Evolutionary conservation across 192 early-diverging fungal genomes (phyloP).

Genomic region (Coemansia sp.): DNA sequence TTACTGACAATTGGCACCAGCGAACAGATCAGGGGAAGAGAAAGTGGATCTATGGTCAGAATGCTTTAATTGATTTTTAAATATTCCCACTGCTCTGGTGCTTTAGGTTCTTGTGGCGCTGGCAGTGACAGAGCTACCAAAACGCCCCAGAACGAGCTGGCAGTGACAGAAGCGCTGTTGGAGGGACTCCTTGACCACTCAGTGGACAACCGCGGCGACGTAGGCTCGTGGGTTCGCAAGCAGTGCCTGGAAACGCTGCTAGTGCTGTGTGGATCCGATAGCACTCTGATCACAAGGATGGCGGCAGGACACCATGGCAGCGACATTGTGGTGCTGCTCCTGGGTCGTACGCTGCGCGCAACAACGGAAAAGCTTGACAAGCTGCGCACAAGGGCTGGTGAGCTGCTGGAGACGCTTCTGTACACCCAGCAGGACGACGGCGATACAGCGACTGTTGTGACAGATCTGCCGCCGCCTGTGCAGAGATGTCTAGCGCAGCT

Average conservation of each 20-base stretch:
- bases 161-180: constrained; percentile 56
- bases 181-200: constrained; percentile 80
- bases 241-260: constrained; percentile 62
- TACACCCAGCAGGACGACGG: constrained; percentile 8
- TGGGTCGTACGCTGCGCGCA: constrained; percentile 63
- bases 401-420: constrained; percentile 54
- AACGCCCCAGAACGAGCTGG: constrained; percentile 6
- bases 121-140: not conserved
- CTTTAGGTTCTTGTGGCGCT: not conserved
- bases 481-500: constrained; percentile 14
- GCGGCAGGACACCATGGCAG: not conserved
- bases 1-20: not conserved
- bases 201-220: constrained; percentile 89
- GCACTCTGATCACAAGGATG: not conserved
- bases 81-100: too few species aligned
- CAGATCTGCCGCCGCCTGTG: constrained; percentile 5
- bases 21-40: not conserved
- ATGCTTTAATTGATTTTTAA: too few species aligned
- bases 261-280: constrained; percentile 46
- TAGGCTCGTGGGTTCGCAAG: constrained; percentile 92
- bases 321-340: constrained; percentile 47
- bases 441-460: not conserved
- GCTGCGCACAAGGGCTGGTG: constrained; percentile 73
- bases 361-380: constrained; percentile 92
- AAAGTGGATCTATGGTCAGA: too few species aligned